phyloP scores from a whole-genome alignment of 2,329 filamentous ascomycete genomes.

The Didymella arachidicola region DNA sequence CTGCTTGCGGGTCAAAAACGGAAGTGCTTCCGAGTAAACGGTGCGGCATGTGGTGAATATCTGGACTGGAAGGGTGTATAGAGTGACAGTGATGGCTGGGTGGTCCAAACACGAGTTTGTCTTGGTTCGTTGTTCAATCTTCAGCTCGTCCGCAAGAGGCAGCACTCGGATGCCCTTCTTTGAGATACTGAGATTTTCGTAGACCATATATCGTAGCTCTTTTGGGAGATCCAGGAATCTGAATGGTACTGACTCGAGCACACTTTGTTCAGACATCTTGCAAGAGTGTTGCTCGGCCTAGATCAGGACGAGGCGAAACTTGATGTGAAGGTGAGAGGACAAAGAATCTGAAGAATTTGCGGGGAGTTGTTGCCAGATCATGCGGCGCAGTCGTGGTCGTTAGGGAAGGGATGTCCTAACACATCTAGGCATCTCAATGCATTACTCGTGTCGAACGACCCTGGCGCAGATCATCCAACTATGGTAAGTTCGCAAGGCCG shows the following conservation, averaged over 20 bases:
- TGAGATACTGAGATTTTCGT: conserved; percentile 13
- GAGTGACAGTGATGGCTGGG: conserved; percentile 4
- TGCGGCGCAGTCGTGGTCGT: conserved; percentile 6
- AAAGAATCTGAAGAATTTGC: background rate
- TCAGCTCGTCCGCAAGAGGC: background rate
- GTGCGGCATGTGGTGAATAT: conserved; percentile 16
- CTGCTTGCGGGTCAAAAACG: conserved; percentile 9
- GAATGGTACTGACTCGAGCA: conserved; percentile 4
- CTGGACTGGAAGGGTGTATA: conserved; percentile 12
- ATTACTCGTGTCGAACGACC: background rate
- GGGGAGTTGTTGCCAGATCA: background rate
- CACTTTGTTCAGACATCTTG: background rate
- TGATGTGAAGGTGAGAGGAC: background rate
- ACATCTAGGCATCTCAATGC: background rate
- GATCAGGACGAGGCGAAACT: background rate
- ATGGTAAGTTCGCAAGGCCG: background rate
- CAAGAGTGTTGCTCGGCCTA: background rate
- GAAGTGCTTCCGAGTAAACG: conserved; percentile 9
- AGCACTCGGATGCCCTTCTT: conserved; percentile 2
- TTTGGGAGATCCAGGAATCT: conserved; percentile 21
- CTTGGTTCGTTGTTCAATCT: background rate
- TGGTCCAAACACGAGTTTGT: background rate
- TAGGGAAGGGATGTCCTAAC: conserved; percentile 16
- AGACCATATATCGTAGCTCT: conserved; percentile 21
- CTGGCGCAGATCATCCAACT: background rate